These are phyloP conservation scores for Echites panduratus DNA, from an alignment of 257 asterid genomes.

Conservation along the genomic window DNA sequence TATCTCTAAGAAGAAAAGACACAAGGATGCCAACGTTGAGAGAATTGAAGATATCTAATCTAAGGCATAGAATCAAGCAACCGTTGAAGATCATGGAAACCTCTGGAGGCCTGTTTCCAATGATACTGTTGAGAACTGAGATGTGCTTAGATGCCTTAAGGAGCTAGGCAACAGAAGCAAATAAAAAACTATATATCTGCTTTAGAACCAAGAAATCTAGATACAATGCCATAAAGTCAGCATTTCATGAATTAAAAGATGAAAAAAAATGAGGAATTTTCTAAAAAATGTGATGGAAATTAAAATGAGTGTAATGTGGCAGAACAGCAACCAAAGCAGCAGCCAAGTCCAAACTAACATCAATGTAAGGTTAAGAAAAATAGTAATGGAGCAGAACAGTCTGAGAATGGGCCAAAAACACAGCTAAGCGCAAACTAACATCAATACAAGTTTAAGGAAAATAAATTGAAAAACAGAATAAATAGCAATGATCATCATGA, in stretches of 20 bases:
- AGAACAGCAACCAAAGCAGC: no score
- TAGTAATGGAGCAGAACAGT: no score
- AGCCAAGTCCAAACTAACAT: background rate
- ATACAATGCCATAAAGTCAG: background rate
- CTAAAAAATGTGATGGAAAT: no score
- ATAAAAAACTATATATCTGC: background rate
- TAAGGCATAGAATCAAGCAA: background rate
- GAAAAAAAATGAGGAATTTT: no score
- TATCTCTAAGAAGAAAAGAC: background rate
- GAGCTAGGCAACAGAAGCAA: background rate
- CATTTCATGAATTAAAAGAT: no score
- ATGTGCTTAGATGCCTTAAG: background rate
- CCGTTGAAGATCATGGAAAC: background rate
- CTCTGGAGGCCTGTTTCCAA: background rate
- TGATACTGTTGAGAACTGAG: no score
- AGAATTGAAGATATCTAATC: background rate
- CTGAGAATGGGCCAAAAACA: no score
- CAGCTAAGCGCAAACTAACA: no score
- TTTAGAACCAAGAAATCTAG: background rate
- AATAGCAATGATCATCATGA: background rate
- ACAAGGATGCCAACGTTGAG: background rate
- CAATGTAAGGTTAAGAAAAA: background rate
- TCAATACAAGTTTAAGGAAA: no score
- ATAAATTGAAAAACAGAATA: no score
- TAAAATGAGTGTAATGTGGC: no score